phyloP scores from a whole-genome alignment of 352 stramenopile species.

The Pythium periplocum region DNA sequence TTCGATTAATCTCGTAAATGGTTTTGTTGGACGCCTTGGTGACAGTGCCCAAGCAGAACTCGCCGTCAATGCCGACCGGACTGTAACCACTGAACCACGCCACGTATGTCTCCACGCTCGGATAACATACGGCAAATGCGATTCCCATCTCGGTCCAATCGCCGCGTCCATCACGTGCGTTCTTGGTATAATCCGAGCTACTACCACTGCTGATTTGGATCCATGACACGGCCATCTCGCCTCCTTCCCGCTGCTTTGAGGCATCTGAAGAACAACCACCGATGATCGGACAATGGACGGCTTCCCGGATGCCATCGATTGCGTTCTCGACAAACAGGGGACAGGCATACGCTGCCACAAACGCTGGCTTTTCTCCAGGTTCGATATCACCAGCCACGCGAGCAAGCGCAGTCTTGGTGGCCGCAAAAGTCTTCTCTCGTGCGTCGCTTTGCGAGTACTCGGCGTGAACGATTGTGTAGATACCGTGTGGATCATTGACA shows the following conservation, averaged over 20 bases:
- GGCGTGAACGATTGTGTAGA: conserved; percentile 76
- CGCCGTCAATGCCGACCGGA: conserved; percentile 61
- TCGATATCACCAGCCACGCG: conserved; percentile 52
- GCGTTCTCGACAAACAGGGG: conserved; percentile 79
- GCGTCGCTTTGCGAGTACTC: conserved; percentile 80
- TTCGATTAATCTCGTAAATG: conserved; percentile 84
- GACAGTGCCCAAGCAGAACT: conserved; percentile 83
- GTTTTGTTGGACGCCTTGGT: conserved; percentile 83
- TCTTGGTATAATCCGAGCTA: conserved; percentile 76
- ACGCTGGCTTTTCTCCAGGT: conserved; percentile 64
- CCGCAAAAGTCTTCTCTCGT: conserved; percentile 70
- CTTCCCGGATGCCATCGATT: conserved; percentile 77
- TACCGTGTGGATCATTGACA: conserved; percentile 77
- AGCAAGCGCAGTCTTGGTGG: conserved; percentile 57
- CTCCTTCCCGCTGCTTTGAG: conserved; percentile 54
- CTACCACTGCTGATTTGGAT: conserved; percentile 86
- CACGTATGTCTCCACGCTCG: conserved; percentile 82
- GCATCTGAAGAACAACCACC: conserved; percentile 81
- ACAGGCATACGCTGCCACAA: conserved; percentile 76
- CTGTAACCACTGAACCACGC: conserved; percentile 86
- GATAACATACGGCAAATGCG: conserved; percentile 78
- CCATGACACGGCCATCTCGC: conserved; percentile 66
- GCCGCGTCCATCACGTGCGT: conserved; percentile 57
- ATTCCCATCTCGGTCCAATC: conserved; percentile 80
- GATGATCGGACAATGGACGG: conserved; percentile 74